phyloP scores from a whole-genome alignment of 2,329 filamentous ascomycete species.

The Cytospora leucostoma region DNA sequence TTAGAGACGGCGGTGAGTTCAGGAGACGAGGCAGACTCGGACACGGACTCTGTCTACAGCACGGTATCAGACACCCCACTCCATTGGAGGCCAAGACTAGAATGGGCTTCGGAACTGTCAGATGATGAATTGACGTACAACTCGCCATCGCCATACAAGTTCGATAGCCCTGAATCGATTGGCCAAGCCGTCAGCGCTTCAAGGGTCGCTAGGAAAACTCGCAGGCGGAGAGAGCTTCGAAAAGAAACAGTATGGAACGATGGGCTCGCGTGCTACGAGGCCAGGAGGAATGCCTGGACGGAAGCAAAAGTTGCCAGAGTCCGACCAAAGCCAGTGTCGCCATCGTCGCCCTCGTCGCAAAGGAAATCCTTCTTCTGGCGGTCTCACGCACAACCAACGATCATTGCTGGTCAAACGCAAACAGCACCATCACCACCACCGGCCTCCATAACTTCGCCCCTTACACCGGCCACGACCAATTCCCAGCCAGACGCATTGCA shows the following conservation, averaged over 20 bases:
- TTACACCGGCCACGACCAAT: conserved; percentile 32
- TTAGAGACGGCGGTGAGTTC: conserved; percentile 41
- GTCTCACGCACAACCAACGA: conserved; percentile 45
- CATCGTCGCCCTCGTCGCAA: conserved; percentile 46
- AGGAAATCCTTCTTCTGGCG: conserved; percentile 50
- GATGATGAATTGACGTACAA: conserved; percentile 45
- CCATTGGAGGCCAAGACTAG: conserved; percentile 53
- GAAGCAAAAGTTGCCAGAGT: conserved; percentile 65
- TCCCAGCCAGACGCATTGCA: conserved; percentile 20
- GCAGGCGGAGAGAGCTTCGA: conserved; percentile 57
- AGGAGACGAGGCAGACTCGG: conserved; percentile 44
- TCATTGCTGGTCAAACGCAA: conserved; percentile 37
- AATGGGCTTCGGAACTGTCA: conserved; percentile 61
- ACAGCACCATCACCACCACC: conserved; percentile 30
- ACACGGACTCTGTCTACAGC: conserved; percentile 56
- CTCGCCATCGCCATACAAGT: conserved; percentile 51
- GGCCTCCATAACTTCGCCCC: conserved; percentile 27
- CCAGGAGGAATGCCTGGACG: conserved; percentile 82
- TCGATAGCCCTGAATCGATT: conserved; percentile 52
- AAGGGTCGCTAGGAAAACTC: conserved; percentile 53
- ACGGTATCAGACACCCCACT: conserved; percentile 56
- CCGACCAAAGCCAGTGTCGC: conserved; percentile 47
- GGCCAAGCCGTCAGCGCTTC: conserved; percentile 45
- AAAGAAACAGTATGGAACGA: conserved; percentile 77
- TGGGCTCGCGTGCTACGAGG: conserved; percentile 77